Percentiles rank a stretch among this genome's conserved stretches.
phyloP scores from a whole-genome alignment of 2,329 filamentous ascomycete genomes.

The Ophiognomonia clavigignenti-juglandacearum region DNA sequence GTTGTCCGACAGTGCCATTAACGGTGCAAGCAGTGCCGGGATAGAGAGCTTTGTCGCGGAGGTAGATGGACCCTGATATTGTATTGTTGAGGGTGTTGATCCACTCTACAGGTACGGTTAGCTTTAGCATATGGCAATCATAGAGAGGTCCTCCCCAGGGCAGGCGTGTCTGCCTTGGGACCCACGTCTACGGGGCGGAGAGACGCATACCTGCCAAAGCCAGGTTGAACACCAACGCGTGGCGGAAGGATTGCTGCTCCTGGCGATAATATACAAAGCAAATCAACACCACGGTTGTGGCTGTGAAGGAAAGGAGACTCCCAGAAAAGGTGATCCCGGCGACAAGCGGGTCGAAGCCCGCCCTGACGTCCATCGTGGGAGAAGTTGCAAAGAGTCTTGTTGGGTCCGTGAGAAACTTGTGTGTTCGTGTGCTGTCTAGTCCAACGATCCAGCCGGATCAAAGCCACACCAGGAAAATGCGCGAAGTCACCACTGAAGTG shows the following conservation, averaged over 20 bases:
- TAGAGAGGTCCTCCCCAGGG: too few relatives aligned
- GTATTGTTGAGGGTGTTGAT: conserved; percentile 38
- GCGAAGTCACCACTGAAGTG: too few relatives aligned
- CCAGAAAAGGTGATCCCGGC: conserved; percentile 15
- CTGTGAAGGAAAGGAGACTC: conserved; percentile 15
- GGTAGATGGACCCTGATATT: conserved; percentile 32
- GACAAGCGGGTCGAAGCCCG: conserved; percentile 7
- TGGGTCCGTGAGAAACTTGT: neutral
- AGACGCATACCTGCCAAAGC: conserved; percentile 17
- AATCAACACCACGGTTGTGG: conserved; percentile 14
- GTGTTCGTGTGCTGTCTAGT: neutral
- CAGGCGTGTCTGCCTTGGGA: conserved; percentile 12
- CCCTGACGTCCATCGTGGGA: conserved; percentile 6
- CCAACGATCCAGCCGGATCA: too few relatives aligned
- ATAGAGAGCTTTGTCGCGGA: conserved; percentile 23
- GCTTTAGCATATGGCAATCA: too few relatives aligned
- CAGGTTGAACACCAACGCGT: conserved; percentile 21
- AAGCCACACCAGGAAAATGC: too few relatives aligned
- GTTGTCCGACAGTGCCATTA: conserved; percentile 40
- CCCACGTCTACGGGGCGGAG: too few relatives aligned
- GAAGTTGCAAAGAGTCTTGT: neutral
- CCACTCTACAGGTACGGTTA: conserved; percentile 27
- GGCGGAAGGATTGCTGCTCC: conserved; percentile 21
- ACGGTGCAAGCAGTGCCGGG: conserved; percentile 30
- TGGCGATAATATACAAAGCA: conserved; percentile 15